Evolutionary conservation across 2,329 filamentous ascomycete genomes (phyloP).

Genomic region (Blastomyces parvus): DNA sequence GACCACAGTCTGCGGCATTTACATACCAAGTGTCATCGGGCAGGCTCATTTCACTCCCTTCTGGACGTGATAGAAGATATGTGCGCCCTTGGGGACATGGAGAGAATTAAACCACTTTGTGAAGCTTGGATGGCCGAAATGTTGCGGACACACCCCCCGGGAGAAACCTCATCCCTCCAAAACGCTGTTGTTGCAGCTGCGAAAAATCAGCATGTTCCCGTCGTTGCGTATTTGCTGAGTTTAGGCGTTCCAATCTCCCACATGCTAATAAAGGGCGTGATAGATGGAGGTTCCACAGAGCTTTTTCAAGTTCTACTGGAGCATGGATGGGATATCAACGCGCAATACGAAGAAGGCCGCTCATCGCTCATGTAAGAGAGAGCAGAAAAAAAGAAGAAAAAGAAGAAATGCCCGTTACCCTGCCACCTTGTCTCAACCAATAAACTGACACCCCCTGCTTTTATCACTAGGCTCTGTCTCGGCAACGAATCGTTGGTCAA

Average conservation of each 20-base stretch:
- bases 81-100: not conserved
- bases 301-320: not conserved
- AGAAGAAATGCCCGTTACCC: too few species aligned
- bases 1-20: not conserved
- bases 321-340: conserved; percentile 7
- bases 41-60: not conserved
- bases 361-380: conserved; percentile 1
- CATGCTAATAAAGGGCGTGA: not conserved
- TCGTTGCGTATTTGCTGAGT: not conserved
- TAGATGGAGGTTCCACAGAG: not conserved
- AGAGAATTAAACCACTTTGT: not conserved
- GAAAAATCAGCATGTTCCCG: not conserved
- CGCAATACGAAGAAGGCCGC: not conserved
- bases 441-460: not conserved
- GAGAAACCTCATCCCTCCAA: not conserved
- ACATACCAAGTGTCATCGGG: not conserved
- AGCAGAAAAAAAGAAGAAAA: too few species aligned
- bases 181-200: not conserved
- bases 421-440: too few species aligned
- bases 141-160: not conserved
- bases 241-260: not conserved
- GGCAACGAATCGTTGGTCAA: not conserved
- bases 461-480: not conserved
- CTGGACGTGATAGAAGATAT: not conserved
- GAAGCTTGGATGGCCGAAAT: not conserved